Percentiles rank a stretch among this genome's conserved stretches.
phyloP scores from a whole-genome alignment of 345 rosid genomes.

The Diplotaxis tenuifolia region DNA sequence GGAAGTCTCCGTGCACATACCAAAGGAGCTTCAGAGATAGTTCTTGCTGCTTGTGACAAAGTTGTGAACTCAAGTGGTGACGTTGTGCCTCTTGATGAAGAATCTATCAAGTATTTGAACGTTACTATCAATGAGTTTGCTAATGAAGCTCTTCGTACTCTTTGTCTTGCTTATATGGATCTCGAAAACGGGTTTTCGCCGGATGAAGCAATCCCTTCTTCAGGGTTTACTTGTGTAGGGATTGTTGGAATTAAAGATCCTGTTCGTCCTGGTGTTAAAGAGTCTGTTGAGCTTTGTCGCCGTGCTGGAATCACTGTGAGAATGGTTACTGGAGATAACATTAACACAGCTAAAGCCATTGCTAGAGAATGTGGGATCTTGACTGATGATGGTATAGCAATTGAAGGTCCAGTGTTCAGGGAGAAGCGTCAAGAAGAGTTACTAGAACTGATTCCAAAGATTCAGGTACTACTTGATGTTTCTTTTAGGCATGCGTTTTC shows the following conservation, averaged over 20 bases:
- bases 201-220: conserved; percentile 53
- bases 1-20: conserved; percentile 60
- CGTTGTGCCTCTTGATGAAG: conserved; percentile 68
- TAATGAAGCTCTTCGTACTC: conserved; percentile 83
- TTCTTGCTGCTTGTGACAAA: conserved; percentile 77
- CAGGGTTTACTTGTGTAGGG: conserved; percentile 74
- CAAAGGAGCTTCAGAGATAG: conserved; percentile 94
- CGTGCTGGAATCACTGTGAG: conserved; percentile 88
- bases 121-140: conserved; percentile 77
- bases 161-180: conserved; percentile 73
- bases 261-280: conserved; percentile 91
- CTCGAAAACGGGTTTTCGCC: conserved; percentile 55
- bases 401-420: conserved; percentile 87
- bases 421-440: conserved; percentile 76
- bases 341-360: conserved; percentile 88
- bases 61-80: conserved; percentile 67
- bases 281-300: conserved; percentile 82
- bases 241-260: conserved; percentile 95
- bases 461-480: conserved; percentile 59
- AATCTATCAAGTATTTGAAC: conserved; percentile 52
- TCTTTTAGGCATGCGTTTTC: neutral
- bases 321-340: conserved; percentile 96
- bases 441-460: conserved; percentile 70
- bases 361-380: conserved; percentile 95
- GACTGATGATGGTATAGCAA: conserved; percentile 78